A percentile compares a stretch with the other conserved stretches of the same genome.
phyloP scores from a whole-genome alignment of 805 yeast species.

The Yamadazyma kitorensis region DNA sequence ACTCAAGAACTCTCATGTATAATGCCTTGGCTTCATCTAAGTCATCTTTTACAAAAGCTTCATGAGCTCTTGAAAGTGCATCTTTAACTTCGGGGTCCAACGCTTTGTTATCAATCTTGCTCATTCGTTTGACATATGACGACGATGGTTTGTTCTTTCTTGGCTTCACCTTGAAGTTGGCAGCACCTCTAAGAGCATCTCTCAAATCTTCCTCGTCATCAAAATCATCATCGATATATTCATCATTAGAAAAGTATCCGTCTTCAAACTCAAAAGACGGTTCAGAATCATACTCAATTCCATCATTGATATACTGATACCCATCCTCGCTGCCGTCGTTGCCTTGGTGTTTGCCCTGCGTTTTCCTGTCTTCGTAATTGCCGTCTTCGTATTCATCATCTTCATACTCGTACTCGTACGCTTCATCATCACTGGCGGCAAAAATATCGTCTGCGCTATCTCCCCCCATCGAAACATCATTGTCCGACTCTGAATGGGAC shows the following conservation, averaged over 20 bases:
- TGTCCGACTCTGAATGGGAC: not conserved
- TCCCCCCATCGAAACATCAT: not conserved
- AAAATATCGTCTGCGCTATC: not conserved
- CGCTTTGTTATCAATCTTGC: conserved; percentile 33
- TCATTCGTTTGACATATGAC: conserved; percentile 36
- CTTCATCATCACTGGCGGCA: conserved; percentile 10
- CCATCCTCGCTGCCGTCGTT: too few relatives aligned
- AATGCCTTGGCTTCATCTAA: conserved; percentile 55
- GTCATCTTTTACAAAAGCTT: conserved; percentile 69
- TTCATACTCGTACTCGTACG: conserved; percentile 6
- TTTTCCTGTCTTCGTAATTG: too few relatives aligned
- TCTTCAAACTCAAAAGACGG: too few relatives aligned
- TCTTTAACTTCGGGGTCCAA: conserved; percentile 71
- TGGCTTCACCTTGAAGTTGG: conserved; percentile 51
- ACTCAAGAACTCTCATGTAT: conserved; percentile 68
- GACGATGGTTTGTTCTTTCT: conserved; percentile 32
- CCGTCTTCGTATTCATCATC: conserved; percentile 2
- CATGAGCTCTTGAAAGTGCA: conserved; percentile 70
- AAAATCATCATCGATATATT: conserved; percentile 36
- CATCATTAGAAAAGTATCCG: conserved; percentile 3
- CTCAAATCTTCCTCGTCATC: conserved; percentile 19
- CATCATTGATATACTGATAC: too few relatives aligned
- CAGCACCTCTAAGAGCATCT: conserved; percentile 66
- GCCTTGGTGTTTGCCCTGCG: too few relatives aligned
- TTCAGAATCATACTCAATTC: too few relatives aligned